Conservation (phyloP, 257 asterid genomes). For the Solanum ahanhuiri region DNA sequence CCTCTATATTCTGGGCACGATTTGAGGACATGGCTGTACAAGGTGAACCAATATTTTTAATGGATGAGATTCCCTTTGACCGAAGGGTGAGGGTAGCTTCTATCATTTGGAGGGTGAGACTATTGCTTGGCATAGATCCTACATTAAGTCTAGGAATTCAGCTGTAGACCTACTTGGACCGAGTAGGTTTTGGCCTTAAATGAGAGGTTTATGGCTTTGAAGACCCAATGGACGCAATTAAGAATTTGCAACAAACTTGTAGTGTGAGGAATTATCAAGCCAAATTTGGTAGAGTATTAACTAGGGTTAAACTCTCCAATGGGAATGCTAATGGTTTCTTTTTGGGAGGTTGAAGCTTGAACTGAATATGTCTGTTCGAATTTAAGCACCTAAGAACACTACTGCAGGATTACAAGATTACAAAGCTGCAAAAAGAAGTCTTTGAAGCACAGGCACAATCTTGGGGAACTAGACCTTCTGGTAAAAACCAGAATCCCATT, state of each 20-base stretch:
- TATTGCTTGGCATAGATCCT: neutral
- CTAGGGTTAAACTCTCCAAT: neutral
- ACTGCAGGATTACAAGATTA: neutral
- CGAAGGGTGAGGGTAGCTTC: neutral
- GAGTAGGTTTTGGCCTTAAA: neutral
- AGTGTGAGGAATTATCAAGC: neutral
- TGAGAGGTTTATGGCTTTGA: neutral
- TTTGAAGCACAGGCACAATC: neutral
- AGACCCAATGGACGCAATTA: neutral
- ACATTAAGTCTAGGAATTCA: neutral
- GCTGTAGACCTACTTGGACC: neutral
- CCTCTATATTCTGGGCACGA: neutral
- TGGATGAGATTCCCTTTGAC: neutral
- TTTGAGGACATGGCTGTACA: neutral
- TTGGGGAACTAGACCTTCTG: neutral
- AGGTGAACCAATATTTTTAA: neutral
- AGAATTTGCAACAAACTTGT: neutral
- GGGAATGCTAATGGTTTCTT: neutral
- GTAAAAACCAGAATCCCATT: neutral
- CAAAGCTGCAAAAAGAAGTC: neutral
- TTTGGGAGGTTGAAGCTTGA: neutral
- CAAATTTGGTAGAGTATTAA: neutral
- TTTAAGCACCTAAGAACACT: neutral
- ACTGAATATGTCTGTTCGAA: neutral
- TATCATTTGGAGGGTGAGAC: neutral